A percentile compares a stretch with the other conserved stretches of the same genome.
These are phyloP conservation scores for Fusarium sp. DNA, from an alignment of 2,329 filamentous ascomycete genomes.

Conservation along the genomic window DNA sequence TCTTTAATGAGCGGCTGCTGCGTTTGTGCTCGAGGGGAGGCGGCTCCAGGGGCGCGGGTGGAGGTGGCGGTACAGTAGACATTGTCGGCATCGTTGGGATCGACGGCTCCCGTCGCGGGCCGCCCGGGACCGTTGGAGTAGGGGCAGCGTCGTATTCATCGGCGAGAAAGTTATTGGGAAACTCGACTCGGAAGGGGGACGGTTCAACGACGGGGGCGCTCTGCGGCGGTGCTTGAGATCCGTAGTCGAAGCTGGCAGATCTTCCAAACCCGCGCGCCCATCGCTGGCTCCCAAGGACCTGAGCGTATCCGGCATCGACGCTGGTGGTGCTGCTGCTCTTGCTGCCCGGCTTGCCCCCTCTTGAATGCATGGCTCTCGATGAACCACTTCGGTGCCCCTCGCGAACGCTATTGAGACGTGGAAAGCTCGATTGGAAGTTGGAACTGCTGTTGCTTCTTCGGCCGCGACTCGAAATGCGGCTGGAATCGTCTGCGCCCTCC, in stretches of 20 bases:
- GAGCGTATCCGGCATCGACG: conserved; percentile 71
- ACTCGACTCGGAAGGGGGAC: conserved; percentile 59
- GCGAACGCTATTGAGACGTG: conserved; percentile 72
- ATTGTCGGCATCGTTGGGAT: conserved; percentile 50
- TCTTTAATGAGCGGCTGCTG: conserved; percentile 67
- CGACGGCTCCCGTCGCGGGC: conserved; percentile 67
- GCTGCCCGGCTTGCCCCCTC: conserved; percentile 72
- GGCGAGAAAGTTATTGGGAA: conserved; percentile 58
- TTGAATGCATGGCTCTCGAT: conserved; percentile 57
- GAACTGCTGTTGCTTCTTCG: conserved; percentile 85
- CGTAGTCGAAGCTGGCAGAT: conserved; percentile 81
- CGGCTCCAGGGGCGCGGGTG: conserved; percentile 52
- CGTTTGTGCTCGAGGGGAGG: conserved; percentile 62
- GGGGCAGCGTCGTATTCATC: conserved; percentile 83
- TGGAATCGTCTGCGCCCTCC: conserved; percentile 65
- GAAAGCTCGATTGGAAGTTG: conserved; percentile 70
- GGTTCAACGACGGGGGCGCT: conserved; percentile 33
- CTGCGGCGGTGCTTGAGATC: conserved; percentile 53
- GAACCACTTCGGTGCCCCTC: conserved; percentile 55
- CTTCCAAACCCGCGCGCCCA: conserved; percentile 65
- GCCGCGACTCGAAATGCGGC: conserved; percentile 65
- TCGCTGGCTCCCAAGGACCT: conserved; percentile 67
- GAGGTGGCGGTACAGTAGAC: conserved; percentile 48
- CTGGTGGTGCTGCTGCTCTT: conserved; percentile 77
- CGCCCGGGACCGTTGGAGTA: conserved; percentile 83